phyloP scores from a whole-genome alignment of 1,284 basidiomycete species.

The Tilletiaria anomala region DNA sequence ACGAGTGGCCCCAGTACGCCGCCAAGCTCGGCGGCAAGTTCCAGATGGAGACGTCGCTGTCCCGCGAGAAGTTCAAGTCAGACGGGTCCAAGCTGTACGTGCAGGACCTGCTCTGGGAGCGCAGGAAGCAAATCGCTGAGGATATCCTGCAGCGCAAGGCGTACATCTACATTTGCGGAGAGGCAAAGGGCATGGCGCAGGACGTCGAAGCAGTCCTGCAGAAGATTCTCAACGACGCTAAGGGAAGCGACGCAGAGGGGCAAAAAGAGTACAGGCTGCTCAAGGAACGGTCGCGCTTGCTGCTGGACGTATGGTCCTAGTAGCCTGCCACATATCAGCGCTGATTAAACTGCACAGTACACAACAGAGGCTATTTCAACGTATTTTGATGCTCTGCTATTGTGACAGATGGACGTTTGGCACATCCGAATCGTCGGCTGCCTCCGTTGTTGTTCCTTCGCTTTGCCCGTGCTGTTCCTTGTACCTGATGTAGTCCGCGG shows the following conservation, averaged over 20 bases:
- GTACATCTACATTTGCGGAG: conserved; percentile 62
- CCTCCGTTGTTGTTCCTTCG: too few species aligned
- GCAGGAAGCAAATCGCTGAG: conserved; percentile 53
- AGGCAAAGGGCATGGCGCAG: conserved; percentile 90
- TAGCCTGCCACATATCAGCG: too few species aligned
- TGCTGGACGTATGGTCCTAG: conserved; percentile 23
- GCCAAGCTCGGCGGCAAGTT: conserved; percentile 82
- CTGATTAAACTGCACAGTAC: too few species aligned
- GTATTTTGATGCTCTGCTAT: too few species aligned
- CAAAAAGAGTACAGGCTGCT: conserved; percentile 77
- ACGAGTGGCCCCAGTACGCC: conserved; percentile 81
- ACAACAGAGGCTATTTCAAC: too few species aligned
- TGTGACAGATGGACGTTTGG: too few species aligned
- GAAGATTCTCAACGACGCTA: conserved; percentile 78
- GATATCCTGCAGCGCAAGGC: conserved; percentile 84
- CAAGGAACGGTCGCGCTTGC: conserved; percentile 70
- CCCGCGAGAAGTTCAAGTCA: conserved; percentile 57
- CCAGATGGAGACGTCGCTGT: conserved; percentile 72
- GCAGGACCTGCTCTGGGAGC: conserved; percentile 52
- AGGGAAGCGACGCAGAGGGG: conserved; percentile 69
- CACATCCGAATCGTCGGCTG: too few species aligned
- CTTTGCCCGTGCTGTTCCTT: too few species aligned
- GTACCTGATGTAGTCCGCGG: too few species aligned
- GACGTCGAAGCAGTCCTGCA: conserved; percentile 76
- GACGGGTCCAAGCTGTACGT: conserved; percentile 95